Evolutionary conservation across 2,329 filamentous ascomycete genomes (phyloP), one percentile per base, ranked within the genome.

Genomic region (Didymella arachidicola): DNA sequence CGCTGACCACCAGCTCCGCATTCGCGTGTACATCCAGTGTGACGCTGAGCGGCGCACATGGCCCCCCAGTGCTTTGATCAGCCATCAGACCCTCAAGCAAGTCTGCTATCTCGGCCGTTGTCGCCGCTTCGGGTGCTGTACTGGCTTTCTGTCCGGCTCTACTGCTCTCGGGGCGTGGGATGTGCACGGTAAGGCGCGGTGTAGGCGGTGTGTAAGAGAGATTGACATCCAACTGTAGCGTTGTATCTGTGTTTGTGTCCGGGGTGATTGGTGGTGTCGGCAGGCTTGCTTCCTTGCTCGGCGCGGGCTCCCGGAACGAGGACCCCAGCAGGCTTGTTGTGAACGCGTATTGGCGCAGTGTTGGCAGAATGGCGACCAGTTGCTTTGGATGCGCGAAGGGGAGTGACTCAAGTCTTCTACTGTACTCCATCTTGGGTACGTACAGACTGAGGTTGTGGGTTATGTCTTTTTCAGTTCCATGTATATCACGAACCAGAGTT

Each of bases 361-460:
- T 65, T 0, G 91, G 90, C n/a, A 96, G 81, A 71, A 93, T 86
- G 52, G 86, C 83, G 7, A 93, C 79, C 4, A 96, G 79, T 71
- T 96, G 91, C 48, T 87, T 85, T 0, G 92, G 92, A 69, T 96
- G 92, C 2, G 87, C 86, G 70, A 96, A 94, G 0, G 90, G 87
- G 30, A 95, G 80, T 54, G 89, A 86, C 1, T 84, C 84, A 8
- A 96, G 75, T 3, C 82, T 81, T 55, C 88, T 84, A 0, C 88
- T 89, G 65, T 89, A 92, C 8, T 92, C 90, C 2, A 87, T 85
- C 73, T 91, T 92, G 53, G 90, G 86, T 18, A 92, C 85, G 62
- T 86, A 87, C 1, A 95, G 80, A 0, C 83, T 86, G 69, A 89
- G 90, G 12, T 77, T 74, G 65, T 84, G 83, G 3, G 57, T 62